These are phyloP conservation scores for Russula virescens DNA, from an alignment of 768 basidiomycete genomes.

Conservation along the genomic window DNA sequence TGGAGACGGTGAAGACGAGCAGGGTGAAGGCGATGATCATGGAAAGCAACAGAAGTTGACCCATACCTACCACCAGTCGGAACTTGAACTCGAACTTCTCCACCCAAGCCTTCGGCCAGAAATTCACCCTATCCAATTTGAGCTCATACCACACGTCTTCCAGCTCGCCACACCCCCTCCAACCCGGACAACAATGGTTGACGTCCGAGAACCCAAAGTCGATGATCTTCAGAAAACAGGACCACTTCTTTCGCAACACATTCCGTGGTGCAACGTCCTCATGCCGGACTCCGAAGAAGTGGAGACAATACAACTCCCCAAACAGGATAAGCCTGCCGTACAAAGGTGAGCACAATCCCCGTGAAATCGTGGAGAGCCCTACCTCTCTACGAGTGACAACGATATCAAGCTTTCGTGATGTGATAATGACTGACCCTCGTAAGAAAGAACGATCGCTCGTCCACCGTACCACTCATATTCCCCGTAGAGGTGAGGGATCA, in stretches of 20 bases:
- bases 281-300: neutral
- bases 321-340: neutral
- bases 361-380: neutral
- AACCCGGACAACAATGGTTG: no score
- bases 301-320: neutral
- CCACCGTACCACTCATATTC: conserved; percentile 2
- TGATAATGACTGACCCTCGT: neutral
- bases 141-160: neutral
- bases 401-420: neutral
- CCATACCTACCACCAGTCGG: no score
- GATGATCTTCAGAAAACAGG: no score
- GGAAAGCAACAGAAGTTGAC: no score
- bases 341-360: neutral
- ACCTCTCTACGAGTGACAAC: no score
- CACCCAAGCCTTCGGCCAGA: neutral
- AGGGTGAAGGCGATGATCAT: no score
- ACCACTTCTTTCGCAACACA: no score
- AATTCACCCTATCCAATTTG: neutral
- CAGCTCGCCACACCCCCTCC: neutral
- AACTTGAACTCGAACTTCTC: no score
- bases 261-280: neutral
- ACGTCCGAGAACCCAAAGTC: no score
- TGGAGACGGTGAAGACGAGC: no score
- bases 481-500: neutral
- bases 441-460: no score